phyloP scores from a whole-genome alignment of 1,139 yeast species.

The Saccharomycopsis phalli region DNA sequence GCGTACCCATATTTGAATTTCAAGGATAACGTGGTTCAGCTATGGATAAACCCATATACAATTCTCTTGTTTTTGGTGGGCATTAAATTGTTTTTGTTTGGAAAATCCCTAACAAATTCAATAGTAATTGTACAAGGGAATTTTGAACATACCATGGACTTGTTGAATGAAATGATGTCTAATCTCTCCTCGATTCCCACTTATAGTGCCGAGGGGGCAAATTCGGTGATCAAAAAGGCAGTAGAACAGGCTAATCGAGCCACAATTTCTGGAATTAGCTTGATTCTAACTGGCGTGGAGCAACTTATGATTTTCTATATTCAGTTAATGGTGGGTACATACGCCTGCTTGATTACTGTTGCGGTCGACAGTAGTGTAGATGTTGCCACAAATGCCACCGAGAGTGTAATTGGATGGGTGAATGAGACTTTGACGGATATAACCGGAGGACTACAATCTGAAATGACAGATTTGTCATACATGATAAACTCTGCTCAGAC shows the following conservation, averaged over 20 bases:
- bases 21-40: slow-evolving; percentile 45
- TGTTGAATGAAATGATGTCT: slow-evolving; percentile 38
- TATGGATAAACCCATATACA: slow-evolving; percentile 51
- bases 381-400: slow-evolving; percentile 67
- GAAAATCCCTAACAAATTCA: slow-evolving; percentile 33
- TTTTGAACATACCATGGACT: slow-evolving; percentile 25
- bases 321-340: slow-evolving; percentile 74
- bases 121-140: slow-evolving; percentile 30
- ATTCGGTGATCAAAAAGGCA: slow-evolving; percentile 38
- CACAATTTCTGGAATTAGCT: slow-evolving; percentile 31
- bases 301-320: slow-evolving; percentile 54
- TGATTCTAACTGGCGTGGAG: slow-evolving; percentile 49
- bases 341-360: slow-evolving; percentile 70
- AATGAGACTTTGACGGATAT: slow-evolving; percentile 49
- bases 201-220: slow-evolving; percentile 46
- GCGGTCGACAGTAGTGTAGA: slow-evolving; percentile 65
- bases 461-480: slow-evolving; percentile 44
- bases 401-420: slow-evolving; percentile 46
- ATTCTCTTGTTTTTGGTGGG: slow-evolving; percentile 37
- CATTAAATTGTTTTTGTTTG: slow-evolving; percentile 43
- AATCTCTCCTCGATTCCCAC: slow-evolving; percentile 44
- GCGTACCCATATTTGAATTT: slow-evolving; percentile 28
- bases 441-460: slow-evolving; percentile 53
- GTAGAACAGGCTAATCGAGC: slow-evolving; percentile 41
- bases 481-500: slow-evolving; percentile 43